A percentile compares a stretch with the other conserved stretches of the same genome.
Conservation (phyloP, 495 filamentous ascomycete species). For the Xylaria flabelliformis region DNA sequence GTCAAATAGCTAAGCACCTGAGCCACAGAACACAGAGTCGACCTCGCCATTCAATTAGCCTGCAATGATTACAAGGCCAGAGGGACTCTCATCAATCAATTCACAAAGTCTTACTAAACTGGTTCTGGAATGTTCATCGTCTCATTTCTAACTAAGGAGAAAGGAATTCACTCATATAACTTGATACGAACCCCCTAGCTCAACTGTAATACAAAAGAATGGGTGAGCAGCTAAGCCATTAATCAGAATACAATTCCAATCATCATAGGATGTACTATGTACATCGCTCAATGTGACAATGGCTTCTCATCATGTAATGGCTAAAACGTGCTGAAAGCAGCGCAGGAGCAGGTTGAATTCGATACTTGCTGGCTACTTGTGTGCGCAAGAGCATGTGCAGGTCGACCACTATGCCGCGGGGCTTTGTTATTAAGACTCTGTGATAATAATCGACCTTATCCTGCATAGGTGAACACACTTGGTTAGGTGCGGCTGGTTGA, state of each 20-base stretch:
- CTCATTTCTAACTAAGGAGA: too few species aligned
- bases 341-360: background rate
- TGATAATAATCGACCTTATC: background rate
- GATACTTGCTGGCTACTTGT: background rate
- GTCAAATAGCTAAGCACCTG: too few species aligned
- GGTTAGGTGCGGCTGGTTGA: background rate
- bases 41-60: too few species aligned
- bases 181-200: background rate
- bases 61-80: too few species aligned
- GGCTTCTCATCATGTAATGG: background rate
- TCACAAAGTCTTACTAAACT: too few species aligned
- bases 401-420: background rate
- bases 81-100: too few species aligned
- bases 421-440: background rate
- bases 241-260: background rate
- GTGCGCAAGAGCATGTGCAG: background rate
- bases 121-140: too few species aligned
- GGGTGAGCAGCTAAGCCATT: background rate
- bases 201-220: background rate
- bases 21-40: too few species aligned
- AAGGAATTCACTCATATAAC: background rate
- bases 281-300: background rate
- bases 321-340: background rate
- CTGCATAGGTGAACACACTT: background rate
- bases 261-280: background rate